These are phyloP conservation scores for Tolypocladium capitatum DNA, from an alignment of 2,329 filamentous ascomycete species.

Conservation along the genomic window DNA sequence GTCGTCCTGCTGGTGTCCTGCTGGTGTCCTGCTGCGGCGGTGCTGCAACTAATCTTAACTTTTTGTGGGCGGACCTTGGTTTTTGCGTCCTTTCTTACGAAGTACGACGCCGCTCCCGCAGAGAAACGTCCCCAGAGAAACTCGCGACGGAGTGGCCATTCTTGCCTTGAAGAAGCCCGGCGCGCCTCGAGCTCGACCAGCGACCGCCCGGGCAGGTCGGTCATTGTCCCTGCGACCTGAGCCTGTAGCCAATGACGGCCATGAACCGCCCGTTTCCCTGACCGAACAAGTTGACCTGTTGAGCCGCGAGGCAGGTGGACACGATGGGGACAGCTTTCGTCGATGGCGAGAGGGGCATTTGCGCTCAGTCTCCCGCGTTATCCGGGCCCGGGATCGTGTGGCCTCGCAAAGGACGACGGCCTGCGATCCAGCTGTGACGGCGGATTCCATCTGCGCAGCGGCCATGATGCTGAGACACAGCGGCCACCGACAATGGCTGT, in stretches of 20 bases:
- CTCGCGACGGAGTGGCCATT: neutral
- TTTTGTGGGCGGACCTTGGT: neutral
- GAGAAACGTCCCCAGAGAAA: neutral
- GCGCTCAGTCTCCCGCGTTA: no score
- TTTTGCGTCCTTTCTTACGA: no score
- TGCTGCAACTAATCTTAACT: neutral
- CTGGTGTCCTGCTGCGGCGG: neutral
- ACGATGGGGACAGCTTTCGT: neutral
- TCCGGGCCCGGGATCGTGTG: fast-evolving
- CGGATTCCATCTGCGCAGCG: neutral
- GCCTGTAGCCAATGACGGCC: neutral
- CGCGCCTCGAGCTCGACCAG: neutral
- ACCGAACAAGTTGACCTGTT: neutral
- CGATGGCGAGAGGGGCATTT: no score
- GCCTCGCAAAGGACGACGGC: no score
- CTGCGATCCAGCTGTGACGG: no score
- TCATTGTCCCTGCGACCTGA: neutral
- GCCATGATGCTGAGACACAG: neutral
- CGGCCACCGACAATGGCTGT: neutral
- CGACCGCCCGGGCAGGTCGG: constrained; percentile 4
- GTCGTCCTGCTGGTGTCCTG: no score
- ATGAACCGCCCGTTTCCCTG: neutral
- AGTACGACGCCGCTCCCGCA: no score
- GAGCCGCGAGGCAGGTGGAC: neutral
- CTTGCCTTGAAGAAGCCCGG: neutral